A percentile compares a stretch with the other conserved stretches of the same genome.
Evolutionary conservation across 1,139 yeast species (phyloP).

Genomic region (Debaryomyces subglobosus): DNA sequence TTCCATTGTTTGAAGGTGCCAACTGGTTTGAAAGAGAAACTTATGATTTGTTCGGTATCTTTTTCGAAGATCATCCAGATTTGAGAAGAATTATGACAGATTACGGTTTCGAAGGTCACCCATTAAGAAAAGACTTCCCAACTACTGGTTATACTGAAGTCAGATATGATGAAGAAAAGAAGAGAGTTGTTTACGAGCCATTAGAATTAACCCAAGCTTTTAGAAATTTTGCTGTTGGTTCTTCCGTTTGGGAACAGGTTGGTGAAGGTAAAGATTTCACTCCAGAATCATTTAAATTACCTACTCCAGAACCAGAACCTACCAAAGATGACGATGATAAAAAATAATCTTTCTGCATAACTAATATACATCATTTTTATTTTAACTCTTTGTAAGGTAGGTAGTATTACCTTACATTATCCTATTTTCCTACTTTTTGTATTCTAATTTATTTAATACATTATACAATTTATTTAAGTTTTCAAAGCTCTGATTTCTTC

Average conservation of each 20-base stretch:
- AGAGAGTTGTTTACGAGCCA: constrained; percentile 88
- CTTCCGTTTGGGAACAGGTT: constrained; percentile 90
- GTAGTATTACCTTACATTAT: not conserved
- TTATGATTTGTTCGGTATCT: constrained; percentile 82
- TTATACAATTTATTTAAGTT: constrained; percentile 9
- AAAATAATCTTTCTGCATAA: constrained; percentile 19
- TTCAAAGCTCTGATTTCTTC: constrained; percentile 40
- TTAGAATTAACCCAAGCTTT: constrained; percentile 89
- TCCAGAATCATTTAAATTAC: constrained; percentile 80
- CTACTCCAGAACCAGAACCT: constrained; percentile 81
- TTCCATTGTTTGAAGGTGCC: constrained; percentile 73
- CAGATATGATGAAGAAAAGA: constrained; percentile 87
- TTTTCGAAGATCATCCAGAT: constrained; percentile 89
- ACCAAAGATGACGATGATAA: constrained; percentile 45
- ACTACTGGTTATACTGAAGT: constrained; percentile 90
- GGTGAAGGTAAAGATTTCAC: constrained; percentile 85
- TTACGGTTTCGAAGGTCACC: constrained; percentile 92
- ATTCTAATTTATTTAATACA: constrained; percentile 2
- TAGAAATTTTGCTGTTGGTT: constrained; percentile 87
- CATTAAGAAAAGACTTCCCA: constrained; percentile 91
- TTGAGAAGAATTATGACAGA: constrained; percentile 89
- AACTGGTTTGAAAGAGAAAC: constrained; percentile 93
- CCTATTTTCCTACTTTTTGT: not conserved
- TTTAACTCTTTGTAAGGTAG: constrained; percentile 2
- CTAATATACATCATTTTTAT: constrained; percentile 4